These are phyloP conservation scores for Yarrowia deformans DNA, from an alignment of 805 yeast species.

Conservation along the genomic window DNA sequence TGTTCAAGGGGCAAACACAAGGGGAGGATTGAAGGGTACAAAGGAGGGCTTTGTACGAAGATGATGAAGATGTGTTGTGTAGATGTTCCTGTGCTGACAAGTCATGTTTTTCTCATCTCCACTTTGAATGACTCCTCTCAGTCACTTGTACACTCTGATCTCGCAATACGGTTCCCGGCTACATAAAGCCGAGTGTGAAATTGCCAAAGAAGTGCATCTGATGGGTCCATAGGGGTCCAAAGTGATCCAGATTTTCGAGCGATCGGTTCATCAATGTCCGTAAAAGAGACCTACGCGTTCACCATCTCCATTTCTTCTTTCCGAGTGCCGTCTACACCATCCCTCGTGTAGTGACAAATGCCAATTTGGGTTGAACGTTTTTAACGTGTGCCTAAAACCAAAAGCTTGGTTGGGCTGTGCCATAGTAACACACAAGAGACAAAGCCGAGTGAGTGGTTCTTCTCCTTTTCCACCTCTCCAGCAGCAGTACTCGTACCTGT, in stretches of 20 bases:
- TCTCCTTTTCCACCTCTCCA: constrained; percentile 5
- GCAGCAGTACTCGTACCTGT: too few relatives aligned
- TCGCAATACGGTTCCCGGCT: constrained; percentile 4
- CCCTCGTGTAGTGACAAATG: constrained; percentile 6
- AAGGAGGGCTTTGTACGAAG: not conserved
- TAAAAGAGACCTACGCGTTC: not conserved
- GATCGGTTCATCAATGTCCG: not conserved
- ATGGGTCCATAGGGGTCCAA: not conserved
- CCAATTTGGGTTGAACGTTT: constrained; percentile 33
- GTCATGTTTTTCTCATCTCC: too few relatives aligned
- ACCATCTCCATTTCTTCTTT: too few relatives aligned
- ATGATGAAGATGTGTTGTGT: too few relatives aligned
- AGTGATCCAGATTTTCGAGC: not conserved
- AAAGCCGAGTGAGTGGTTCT: constrained; percentile 9
- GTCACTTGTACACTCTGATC: not conserved
- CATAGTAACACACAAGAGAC: constrained; percentile 20
- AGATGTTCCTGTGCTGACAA: too few relatives aligned
- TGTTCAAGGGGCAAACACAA: not conserved
- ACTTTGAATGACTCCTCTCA: not conserved
- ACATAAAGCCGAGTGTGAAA: constrained; percentile 16
- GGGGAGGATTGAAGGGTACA: not conserved
- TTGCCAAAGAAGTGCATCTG: not conserved
- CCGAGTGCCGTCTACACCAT: not conserved
- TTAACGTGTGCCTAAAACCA: constrained; percentile 26
- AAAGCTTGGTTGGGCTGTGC: constrained; percentile 33